Evolutionary conservation across 2,329 filamentous ascomycete species (phyloP).

Genomic region (Dendryphion nanum): DNA sequence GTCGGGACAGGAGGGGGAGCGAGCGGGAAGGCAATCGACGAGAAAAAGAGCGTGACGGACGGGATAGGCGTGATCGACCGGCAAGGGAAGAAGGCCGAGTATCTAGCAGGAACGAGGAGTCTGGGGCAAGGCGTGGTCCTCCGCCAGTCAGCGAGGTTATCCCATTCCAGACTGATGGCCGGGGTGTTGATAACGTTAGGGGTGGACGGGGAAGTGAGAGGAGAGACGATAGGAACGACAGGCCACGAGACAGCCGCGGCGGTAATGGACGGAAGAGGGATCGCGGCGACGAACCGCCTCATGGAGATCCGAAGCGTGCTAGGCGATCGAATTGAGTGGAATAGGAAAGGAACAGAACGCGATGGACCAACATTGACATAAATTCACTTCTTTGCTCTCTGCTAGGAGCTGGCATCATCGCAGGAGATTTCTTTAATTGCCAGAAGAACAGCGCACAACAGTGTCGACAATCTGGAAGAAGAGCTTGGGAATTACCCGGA

Average conservation of each 20-base stretch:
- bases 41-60: slow-evolving; percentile 20
- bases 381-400: too few species aligned
- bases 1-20: slow-evolving; percentile 12
- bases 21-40: slow-evolving; percentile 12
- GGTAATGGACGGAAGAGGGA: slow-evolving; percentile 3
- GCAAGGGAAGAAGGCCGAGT: slow-evolving; percentile 7
- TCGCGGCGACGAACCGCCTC: slow-evolving; percentile 2
- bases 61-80: slow-evolving; percentile 19
- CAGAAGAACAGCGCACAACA: too few species aligned
- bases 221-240: slow-evolving; percentile 15
- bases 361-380: too few species aligned
- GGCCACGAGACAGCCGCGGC: slow-evolving; percentile 7
- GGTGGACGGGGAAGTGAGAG: slow-evolving; percentile 9
- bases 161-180: slow-evolving; percentile 4
- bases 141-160: slow-evolving; percentile 8
- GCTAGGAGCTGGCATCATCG: neutral
- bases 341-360: too few species aligned
- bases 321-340: slow-evolving; percentile 4
- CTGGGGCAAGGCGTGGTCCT: slow-evolving; percentile 5
- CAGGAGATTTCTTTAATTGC: too few species aligned
- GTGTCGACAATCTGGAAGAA: too few species aligned
- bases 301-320: slow-evolving; percentile 8
- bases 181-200: slow-evolving; percentile 3
- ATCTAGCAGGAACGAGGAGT: slow-evolving; percentile 10
- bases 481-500: too few species aligned